Base-by-base conservation (phyloP, 1,139 yeast species). In the Candida pseudocylindracea region DNA sequence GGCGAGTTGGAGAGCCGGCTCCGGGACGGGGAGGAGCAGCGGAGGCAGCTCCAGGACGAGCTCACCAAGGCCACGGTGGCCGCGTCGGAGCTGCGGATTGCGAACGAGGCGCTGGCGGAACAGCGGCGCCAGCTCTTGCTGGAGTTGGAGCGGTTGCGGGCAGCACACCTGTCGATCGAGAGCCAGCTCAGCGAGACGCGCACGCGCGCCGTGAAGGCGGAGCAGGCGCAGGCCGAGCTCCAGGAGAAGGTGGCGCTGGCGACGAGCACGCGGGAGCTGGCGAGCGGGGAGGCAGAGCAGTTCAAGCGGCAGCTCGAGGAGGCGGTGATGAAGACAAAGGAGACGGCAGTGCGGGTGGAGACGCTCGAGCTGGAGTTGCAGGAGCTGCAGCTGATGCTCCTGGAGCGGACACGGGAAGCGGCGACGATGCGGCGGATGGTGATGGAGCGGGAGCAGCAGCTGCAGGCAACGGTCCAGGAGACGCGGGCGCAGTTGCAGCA, bases 281-380 rank as follows among this genome's bases (percentile, higher is more conserved):
- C 78, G 0, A 58, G 55, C 24, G 68, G 67, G 28, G 72, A 72
- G 37, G 58, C 67, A 11, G 79, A 71, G 37, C 45, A 67, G 1
- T 52, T 70, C 36, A 72, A 67, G 41, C 72, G 72, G 39, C 92
- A 83, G 48, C 67, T 73, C 36, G 93, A 83, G 32, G 96, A 85
- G 45, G 51, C 81, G 33, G 50, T 60, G 7, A 65, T 75, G 64
- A 69, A 75, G 35, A 53, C 73, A 27, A 67, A 67, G 38, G 96
- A 85, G 42, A 57, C 72, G 4, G 60, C 61, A 27, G 57, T 59
- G 34, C 63, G 67, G 39, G 57, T 67, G 26, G 88, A 79, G 36
- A 63, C 70, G 2, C 50, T 85, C 33, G 85, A 79, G 41, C 93
- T 81, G 37, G 94, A 85, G 43, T 51, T 85, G 11, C 57, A 66